Evolutionary conservation across 1,284 basidiomycete genomes (phyloP).

Genomic region (Vanrija sp.): DNA sequence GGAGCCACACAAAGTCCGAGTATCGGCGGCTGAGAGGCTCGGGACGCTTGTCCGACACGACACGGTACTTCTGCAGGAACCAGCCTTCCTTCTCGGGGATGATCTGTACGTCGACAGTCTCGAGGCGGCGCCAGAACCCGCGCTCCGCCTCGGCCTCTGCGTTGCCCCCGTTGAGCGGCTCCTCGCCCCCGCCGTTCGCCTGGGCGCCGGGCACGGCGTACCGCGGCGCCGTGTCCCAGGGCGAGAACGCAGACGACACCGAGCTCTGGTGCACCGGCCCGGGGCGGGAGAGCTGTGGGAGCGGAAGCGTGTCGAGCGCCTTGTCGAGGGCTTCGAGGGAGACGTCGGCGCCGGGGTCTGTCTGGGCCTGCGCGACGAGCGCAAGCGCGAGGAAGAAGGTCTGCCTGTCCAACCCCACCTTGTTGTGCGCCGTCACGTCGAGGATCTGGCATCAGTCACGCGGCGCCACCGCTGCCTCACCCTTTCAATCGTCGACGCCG

Average conservation of each 20-base stretch:
- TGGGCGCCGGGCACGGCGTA: constrained; percentile 1
- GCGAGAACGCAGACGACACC: constrained; percentile 17
- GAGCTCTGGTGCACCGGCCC: background rate
- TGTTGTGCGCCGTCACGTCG: constrained; percentile 54
- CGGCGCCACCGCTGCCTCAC: constrained; percentile 50
- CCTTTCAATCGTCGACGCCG: constrained; percentile 74
- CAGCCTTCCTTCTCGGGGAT: constrained; percentile 75
- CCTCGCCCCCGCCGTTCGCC: constrained; percentile 3
- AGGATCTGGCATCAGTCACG: constrained; percentile 60
- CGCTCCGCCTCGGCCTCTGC: constrained; percentile 32
- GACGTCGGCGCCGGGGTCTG: constrained; percentile 16
- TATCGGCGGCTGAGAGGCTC: constrained; percentile 56
- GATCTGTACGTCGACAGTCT: constrained; percentile 61
- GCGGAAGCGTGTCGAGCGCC: constrained; percentile 48
- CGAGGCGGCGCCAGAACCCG: constrained; percentile 79
- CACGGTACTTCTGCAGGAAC: constrained; percentile 78
- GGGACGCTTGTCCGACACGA: constrained; percentile 67
- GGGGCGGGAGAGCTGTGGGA: constrained; percentile 2
- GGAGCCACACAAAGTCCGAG: constrained; percentile 83
- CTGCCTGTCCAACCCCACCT: constrained; percentile 16
- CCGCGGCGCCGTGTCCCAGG: constrained; percentile 36
- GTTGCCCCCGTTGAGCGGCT: constrained; percentile 11
- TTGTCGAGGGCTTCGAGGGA: constrained; percentile 76
- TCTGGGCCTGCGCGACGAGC: constrained; percentile 72
- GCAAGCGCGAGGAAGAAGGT: constrained; percentile 86